Base-by-base conservation (phyloP, 2,329 filamentous ascomycete species). In the Alternaria viburni region DNA sequence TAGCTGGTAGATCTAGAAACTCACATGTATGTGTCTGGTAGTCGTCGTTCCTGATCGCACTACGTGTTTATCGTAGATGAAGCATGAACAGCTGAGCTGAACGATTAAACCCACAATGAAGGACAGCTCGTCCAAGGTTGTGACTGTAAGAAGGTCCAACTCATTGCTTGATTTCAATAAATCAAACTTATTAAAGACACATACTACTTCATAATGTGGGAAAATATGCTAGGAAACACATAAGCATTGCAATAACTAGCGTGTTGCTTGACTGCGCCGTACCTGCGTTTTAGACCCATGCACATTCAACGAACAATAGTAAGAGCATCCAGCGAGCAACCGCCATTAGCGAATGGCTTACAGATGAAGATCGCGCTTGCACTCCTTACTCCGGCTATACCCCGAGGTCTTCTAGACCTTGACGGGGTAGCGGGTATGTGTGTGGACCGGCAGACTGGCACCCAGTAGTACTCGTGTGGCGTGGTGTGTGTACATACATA, bases 141-240 rank as follows among this genome's bases (percentile, higher is more conserved):
- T 9, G 9, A 9, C 13, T 36, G 32, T n/a, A 36, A 15, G 6
- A 32, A 32, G 6, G 6, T 36, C 13, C 13, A 15, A 15, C 30
- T 36, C 13, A 15, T 15, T 15, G 13, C 30, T 15, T 15, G 9
- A 15, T 36, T 8, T 1, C 7, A 36, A 36, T 15, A 15, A 36
- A 0, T 3, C 15, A 4, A 8, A 36, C 13, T 15, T 36, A 36
- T 36, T 0, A 8, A 15, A 36, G 4, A 15, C 13, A 9, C 9
- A 5, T 8, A 36, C 0, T 36, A 4, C 9, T 36, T 0, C 6
- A 36, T 5, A 36, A 3, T 5, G 7, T 5, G 13, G 0, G 15
- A 0, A 4, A 36, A 8, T 4, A 2, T 9, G 3, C 3, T 1
- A 15, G 3, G 3, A 8, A 15, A 15, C 15, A 15, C 7, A 36